Evolutionary conservation across 75 land plant genomes (phyloP), one percentile per base, ranked within the genome.

Genomic region (Selaginella tamariscina): DNA sequence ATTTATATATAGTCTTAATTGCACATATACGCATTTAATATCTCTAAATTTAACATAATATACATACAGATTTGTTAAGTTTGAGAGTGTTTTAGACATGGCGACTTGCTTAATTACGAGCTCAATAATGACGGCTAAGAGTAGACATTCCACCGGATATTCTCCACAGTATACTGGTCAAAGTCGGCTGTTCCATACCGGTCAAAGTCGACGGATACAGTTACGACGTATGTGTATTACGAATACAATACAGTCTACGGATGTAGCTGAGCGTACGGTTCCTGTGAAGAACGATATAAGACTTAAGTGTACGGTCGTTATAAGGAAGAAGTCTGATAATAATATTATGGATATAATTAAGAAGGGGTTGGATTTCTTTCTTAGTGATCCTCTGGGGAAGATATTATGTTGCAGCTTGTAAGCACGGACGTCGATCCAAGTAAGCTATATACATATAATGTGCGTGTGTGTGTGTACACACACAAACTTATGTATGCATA

Each of bases 371-470:
- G 82, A 81, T 32, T 56, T 56, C 24, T 39, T 39, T 39, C 72
- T 85, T 28, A 20, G 78, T 0, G 78, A 81, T 62, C 82, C 74
- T 39, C 67, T 89, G 57, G 90, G 1, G 68, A 78, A 60, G 82
- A 80, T 56, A 77, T 92, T 65, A 32, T 39, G 24, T 67, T 92
- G 68, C 85, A 84, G 74, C 85, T 92, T 54, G 83, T 89, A 39
- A 89, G 97, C 75, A 77, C 75, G 32, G 79, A 81, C 2, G 66
- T 86, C 31, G 97, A 92, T 79, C 85, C 89, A 20, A 80, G 97
- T 85, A 11, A 56, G 75, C 15, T 39, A 5, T 39, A 5, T 5
- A 39, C 49, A 5, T 39, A 5, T 39, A 39, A 15, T n/a, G n/a
- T n/a, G n/a, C n/a, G n/a, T n/a, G n/a, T n/a, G n/a, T n/a, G n/a